Evolutionary conservation across 208 protist genomes (phyloP), one percentile per base, ranked within the genome.

Genomic region (Dictyostelium gargantuum): DNA sequence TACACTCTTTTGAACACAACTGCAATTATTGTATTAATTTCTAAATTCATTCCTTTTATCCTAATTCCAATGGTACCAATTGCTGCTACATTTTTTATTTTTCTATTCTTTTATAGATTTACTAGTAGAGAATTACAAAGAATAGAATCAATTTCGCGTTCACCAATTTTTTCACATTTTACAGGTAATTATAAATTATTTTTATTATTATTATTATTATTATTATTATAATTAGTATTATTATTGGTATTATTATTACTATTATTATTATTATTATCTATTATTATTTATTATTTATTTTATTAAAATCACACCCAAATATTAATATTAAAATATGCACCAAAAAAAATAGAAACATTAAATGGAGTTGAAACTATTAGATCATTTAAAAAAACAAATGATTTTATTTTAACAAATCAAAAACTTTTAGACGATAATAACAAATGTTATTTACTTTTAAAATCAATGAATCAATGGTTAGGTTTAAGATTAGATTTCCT

Each of bases 81-180:
- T 35, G 26, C 44, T n/a, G 6, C 77, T 6, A 66, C 72, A 11
- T 93, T 54, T 21, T 80, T 44, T 21, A 10, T 42, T 1, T 29
- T 84, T 56, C 56, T 80, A 32, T 85, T 58, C 21, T 93, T 94
- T 38, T 93, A 93, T 72, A 35, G 92, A n/a, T 46, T 54, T 6
- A 92, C 94, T 6, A 92, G 89, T 38, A 35, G 94, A 63, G 96
- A 98, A 75, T 23, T 98, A 5, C 80, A 96, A 81, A 92, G 97
- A 21, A 63, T 98, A 6, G 96, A 98, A 6, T 92, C 92, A 1
- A 94, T 97, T 70, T 94, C 92, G 23, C 63, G 81, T 35, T 97
- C 94, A 29, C 97, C 97, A n/a, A 93, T 97, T 74, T 98, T 96
- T 81, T 79, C 93, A n/a, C 95, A 97, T 84, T 98, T 98, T 66